Conservation (phyloP, 345 rosid species). For the Linum usitatissimum region DNA sequence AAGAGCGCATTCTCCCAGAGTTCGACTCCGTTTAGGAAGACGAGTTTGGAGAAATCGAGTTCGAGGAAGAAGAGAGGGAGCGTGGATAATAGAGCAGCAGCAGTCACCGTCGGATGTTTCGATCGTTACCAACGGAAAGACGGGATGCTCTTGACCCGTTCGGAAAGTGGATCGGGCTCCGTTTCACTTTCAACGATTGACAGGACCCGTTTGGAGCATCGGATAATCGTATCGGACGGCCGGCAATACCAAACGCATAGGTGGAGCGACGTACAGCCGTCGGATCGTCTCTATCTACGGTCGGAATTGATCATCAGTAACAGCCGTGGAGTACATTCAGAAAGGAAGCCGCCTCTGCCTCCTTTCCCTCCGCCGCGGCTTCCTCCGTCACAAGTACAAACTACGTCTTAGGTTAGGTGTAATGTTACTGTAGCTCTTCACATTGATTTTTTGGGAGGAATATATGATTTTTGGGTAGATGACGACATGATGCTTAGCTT, state of each 20-base stretch:
- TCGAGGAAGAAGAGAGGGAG: conserved; percentile 13
- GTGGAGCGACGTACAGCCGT: conserved; percentile 78
- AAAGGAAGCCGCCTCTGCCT: conserved; percentile 4
- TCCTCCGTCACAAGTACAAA: neutral
- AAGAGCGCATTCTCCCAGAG: neutral
- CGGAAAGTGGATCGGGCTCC: neutral
- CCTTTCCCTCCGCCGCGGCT: neutral
- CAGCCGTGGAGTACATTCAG: conserved; percentile 19
- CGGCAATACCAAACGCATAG: conserved; percentile 21
- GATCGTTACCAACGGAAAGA: conserved; percentile 51
- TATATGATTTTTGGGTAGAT: neutral
- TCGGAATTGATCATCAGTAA: conserved; percentile 64
- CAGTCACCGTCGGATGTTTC: conserved; percentile 31
- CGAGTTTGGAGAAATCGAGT: conserved; percentile 36
- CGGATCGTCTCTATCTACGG: conserved; percentile 56
- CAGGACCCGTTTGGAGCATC: conserved; percentile 44
- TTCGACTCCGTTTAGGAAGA: conserved; percentile 33
- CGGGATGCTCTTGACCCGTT: conserved; percentile 31
- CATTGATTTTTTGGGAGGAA: neutral
- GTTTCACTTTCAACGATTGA: neutral
- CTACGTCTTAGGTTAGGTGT: neutral
- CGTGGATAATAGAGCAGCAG: neutral
- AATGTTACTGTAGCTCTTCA: neutral
- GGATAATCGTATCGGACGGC: conserved; percentile 51
- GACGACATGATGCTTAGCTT: neutral